Base-by-base conservation (phyloP, 768 basidiomycete genomes). In the Hemileccinum impolitum region DNA sequence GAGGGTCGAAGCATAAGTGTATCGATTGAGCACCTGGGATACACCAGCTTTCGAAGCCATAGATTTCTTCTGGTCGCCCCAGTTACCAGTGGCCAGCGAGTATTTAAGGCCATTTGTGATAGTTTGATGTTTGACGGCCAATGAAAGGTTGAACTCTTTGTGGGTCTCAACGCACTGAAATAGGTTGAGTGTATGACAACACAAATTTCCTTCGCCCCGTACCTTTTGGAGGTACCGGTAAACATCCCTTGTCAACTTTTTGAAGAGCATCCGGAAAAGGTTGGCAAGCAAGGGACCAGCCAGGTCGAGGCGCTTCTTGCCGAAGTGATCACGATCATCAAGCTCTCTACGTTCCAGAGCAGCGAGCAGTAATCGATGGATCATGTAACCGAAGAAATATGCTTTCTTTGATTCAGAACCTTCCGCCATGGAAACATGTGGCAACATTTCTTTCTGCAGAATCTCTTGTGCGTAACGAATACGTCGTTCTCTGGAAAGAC, bases 371-470 rank as follows among this genome's bases (percentile, higher is more conserved):
- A 99, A 77, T 52, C 96, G 87, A 70, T 98, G 95, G 28, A 97
- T 92, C 95, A 99, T 99, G 70, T 98, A 98, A 10, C 96, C 96
- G 55, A 98, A 93, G 79, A 98, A 99, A 70, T 94, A 98, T 2
- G 96, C 96, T 69, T 99, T 99, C 75, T 96, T 96, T 21, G 90
- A 93, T 70, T 95, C 92, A 6, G 92, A 93, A 5, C 94, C 94
- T 67, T 95, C 93, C 1, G 85, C 81, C 85, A 94, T 94, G 3
- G 94, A 94, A 19, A 99, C 87, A 61, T 98, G 96, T 0, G 96
- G 96, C 39, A 99, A 67, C 88, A 98, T 94, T 72, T 98, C 95
- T 71, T 97, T 98, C 71, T 98, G 94, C 49, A 99, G 63, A 60
- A 99, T 97, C 68, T 98, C 96, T 64, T 94, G 91, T 0, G 96